Evolutionary conservation across 108 stramenopile genomes (phyloP).

Genomic region (Nitzschia putrida): DNA sequence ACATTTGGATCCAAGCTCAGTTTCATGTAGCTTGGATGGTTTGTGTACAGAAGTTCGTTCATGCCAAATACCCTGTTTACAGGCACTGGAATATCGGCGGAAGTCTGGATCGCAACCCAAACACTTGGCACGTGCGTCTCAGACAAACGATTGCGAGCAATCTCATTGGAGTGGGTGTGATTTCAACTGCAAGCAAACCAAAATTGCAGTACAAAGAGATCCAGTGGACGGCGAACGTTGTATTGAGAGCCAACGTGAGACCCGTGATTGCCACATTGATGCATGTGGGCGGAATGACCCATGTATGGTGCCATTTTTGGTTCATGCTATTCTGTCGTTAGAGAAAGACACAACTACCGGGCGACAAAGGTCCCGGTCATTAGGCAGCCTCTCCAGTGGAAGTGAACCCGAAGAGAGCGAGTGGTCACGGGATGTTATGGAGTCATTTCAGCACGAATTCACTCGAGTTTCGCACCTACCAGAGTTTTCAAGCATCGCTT

Average conservation of each 20-base stretch:
- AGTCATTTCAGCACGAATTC: constrained; percentile 25
- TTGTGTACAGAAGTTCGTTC: constrained; percentile 65
- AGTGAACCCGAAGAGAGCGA: background rate
- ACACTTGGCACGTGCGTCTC: constrained; percentile 1
- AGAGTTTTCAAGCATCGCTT: constrained; percentile 2
- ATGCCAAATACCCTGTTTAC: constrained; percentile 62
- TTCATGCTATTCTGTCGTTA: constrained; percentile 70
- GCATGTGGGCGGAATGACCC: constrained; percentile 73
- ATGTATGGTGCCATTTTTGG: constrained; percentile 69
- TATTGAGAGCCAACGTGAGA: constrained; percentile 52
- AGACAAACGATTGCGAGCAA: constrained; percentile 11
- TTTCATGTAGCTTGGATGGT: constrained; percentile 57
- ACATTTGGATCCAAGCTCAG: constrained; percentile 27
- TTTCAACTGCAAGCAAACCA: constrained; percentile 63
- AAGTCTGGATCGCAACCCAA: background rate
- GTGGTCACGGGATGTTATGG: constrained; percentile 19
- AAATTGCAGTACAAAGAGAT: constrained; percentile 27
- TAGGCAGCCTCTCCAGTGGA: background rate
- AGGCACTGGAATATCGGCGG: constrained; percentile 18
- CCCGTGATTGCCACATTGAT: constrained; percentile 66
- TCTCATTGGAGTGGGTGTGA: constrained; percentile 75
- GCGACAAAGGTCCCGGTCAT: too few relatives aligned
- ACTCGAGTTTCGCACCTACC: constrained; percentile 15
- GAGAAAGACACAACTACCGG: constrained; percentile 13
- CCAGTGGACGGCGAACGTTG: constrained; percentile 51